Conservation (phyloP, 495 filamentous ascomycete genomes). For the Talaromyces thailandensis region DNA sequence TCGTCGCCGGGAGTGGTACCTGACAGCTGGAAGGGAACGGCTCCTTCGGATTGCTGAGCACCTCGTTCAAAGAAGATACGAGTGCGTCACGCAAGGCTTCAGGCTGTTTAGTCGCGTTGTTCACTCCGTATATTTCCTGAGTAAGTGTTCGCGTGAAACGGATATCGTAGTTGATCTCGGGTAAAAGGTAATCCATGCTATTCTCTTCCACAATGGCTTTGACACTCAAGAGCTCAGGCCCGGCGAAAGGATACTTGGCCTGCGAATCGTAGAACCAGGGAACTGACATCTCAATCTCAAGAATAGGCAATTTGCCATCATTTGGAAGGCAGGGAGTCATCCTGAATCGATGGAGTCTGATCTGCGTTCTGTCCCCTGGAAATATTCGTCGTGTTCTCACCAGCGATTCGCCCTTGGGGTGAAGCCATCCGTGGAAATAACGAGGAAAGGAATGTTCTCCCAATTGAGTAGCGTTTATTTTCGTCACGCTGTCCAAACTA, state of each 20-base stretch:
- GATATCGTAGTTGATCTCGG: slow-evolving; percentile 30
- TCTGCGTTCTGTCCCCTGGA: slow-evolving; percentile 2
- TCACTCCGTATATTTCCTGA: slow-evolving; percentile 14
- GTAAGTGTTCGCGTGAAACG: slow-evolving; percentile 30
- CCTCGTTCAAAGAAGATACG: not conserved
- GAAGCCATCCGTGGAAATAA: slow-evolving; percentile 24
- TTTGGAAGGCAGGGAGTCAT: slow-evolving; percentile 21
- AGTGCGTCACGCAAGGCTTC: not conserved
- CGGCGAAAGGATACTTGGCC: not conserved
- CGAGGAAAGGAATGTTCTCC: slow-evolving; percentile 21
- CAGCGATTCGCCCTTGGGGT: slow-evolving; percentile 17
- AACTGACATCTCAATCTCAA: slow-evolving; percentile 25
- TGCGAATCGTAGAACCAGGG: not conserved
- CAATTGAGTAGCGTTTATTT: slow-evolving; percentile 23
- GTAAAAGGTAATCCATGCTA: slow-evolving; percentile 33
- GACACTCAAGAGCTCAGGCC: slow-evolving; percentile 16
- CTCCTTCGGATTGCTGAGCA: not conserved
- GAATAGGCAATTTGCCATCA: slow-evolving; percentile 17
- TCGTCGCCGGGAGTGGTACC: slow-evolving; percentile 18
- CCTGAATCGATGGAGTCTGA: slow-evolving; percentile 18
- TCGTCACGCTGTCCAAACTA: not conserved
- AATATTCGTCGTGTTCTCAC: slow-evolving; percentile 16
- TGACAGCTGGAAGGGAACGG: slow-evolving; percentile 24
- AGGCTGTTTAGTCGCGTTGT: not conserved
- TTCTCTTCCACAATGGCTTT: slow-evolving; percentile 21